Evolutionary conservation across 2,329 filamentous ascomycete species (phyloP).

Genomic region (Phaeosphaeria sp.): DNA sequence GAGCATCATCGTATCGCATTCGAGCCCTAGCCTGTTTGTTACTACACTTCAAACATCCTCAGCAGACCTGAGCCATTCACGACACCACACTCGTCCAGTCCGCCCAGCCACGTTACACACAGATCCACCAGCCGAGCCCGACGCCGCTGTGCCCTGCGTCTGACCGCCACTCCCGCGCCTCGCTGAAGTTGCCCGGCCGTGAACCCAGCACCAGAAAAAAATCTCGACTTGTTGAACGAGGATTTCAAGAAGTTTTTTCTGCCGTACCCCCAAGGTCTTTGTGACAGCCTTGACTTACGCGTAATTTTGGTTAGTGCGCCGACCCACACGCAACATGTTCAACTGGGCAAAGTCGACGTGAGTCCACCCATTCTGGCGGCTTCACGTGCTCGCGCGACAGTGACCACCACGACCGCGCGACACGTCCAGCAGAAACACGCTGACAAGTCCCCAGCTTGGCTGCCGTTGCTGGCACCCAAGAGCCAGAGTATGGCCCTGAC

Average conservation of each 20-base stretch:
- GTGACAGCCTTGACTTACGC: constrained; percentile 33
- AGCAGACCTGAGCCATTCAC: background rate
- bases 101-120: constrained; percentile 4
- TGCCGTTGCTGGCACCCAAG: constrained; percentile 91
- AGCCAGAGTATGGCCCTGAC: constrained; percentile 90
- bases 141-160: background rate
- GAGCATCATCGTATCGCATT: constrained; percentile 1
- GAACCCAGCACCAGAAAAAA: constrained; percentile 20
- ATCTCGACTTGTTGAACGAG: constrained; percentile 32
- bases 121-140: constrained; percentile 14
- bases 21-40: background rate
- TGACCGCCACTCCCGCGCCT: constrained; percentile 14
- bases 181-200: constrained; percentile 30
- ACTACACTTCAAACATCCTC: background rate
- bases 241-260: constrained; percentile 37
- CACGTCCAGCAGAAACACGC: constrained; percentile 2
- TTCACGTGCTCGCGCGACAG: constrained; percentile 25
- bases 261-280: constrained; percentile 26
- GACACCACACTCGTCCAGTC: background rate
- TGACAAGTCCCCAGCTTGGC: constrained; percentile 56
- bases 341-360: constrained; percentile 95
- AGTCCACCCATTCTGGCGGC: constrained; percentile 47
- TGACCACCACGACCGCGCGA: constrained; percentile 1
- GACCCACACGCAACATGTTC: constrained; percentile 66
- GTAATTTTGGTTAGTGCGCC: constrained; percentile 38